Base-by-base conservation (phyloP, 495 filamentous ascomycete genomes). In the Pyrenopolyporus hunteri region DNA sequence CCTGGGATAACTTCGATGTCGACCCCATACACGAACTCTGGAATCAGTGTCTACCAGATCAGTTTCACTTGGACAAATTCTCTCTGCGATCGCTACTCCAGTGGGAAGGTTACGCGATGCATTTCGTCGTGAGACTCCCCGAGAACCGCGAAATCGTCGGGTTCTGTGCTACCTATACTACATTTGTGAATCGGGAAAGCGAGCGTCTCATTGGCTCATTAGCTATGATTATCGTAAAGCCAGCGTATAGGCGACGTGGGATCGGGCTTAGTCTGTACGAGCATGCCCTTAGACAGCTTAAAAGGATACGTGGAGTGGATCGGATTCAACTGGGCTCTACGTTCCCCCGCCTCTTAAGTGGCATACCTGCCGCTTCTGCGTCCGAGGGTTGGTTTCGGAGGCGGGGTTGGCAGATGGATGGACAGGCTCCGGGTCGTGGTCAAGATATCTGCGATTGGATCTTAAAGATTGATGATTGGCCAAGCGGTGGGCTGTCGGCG, bases 141-240 rank as follows among this genome's bases (percentile, higher is more conserved):
- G 75, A 69, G 42, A 79, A 70, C 10, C 68, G 71, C 17, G 76
- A 79, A 39, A 51, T 87, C 9, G 72, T 86, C 23, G 85, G 84
- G 1, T 84, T 87, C 51, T 83, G 80, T 66, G 83, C 83, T 16
- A 85, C 83, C 13, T 87, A 85, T 70, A 80, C 77, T 62, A 82
- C 75, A 47, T 85, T 81, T 70, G 77, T 72, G 49, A 82, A 76
- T 63, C 75, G 76, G 53, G 78, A 71, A 52, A 76, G 74, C 17
- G 79, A 85, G 57, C 73, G 78, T 46, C 65, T 85, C 44, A 78
- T 87, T 55, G 85, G 83, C 19, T 86, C 83, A 37, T 57, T 87
- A 20, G 83, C 84, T 20, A 74, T 81, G 31, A 73, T 87, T n/a
- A 70, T 87, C 26, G 84, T 87, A 26, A 79, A 74, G 35, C 74